Percentiles rank a stretch among this genome's conserved stretches.
Evolutionary conservation across 371 early-diverging fungal genomes (phyloP).

Genomic region (Haplosporangium sp.): DNA sequence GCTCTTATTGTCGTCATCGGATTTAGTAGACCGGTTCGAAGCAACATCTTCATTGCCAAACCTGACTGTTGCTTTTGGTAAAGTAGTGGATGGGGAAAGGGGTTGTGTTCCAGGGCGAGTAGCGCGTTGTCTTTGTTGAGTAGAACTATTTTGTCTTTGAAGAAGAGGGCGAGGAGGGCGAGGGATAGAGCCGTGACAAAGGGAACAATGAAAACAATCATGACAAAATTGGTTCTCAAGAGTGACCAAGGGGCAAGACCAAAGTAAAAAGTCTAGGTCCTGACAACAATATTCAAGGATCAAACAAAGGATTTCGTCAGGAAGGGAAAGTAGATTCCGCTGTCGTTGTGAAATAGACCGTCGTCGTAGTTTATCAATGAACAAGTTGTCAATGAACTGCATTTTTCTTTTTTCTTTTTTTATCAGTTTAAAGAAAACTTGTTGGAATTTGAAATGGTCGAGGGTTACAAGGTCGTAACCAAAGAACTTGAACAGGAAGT

Average conservation of each 20-base stretch:
- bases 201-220: constrained; percentile 48
- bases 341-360: constrained; percentile 37
- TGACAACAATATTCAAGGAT: constrained; percentile 51
- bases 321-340: constrained; percentile 40
- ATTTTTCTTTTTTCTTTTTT: no score
- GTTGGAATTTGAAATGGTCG: no score
- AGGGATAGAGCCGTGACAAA: constrained; percentile 33
- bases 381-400: not conserved
- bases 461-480: no score
- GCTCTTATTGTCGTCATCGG: not conserved
- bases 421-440: not conserved
- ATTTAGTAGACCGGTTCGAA: no score
- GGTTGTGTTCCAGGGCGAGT: not conserved
- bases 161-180: not conserved
- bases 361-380: constrained; percentile 28
- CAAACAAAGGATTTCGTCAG: constrained; percentile 44
- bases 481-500: no score
- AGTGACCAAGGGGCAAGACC: constrained; percentile 45
- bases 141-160: not conserved
- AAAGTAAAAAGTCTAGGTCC: constrained; percentile 48
- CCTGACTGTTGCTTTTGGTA: not conserved
- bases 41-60: not conserved
- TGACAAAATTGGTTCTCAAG: constrained; percentile 41
- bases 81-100: not conserved
- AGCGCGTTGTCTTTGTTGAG: not conserved